These are phyloP conservation scores for Ceratobasidium theobromae DNA, from an alignment of 1,284 basidiomycete genomes.

Conservation along the genomic window DNA sequence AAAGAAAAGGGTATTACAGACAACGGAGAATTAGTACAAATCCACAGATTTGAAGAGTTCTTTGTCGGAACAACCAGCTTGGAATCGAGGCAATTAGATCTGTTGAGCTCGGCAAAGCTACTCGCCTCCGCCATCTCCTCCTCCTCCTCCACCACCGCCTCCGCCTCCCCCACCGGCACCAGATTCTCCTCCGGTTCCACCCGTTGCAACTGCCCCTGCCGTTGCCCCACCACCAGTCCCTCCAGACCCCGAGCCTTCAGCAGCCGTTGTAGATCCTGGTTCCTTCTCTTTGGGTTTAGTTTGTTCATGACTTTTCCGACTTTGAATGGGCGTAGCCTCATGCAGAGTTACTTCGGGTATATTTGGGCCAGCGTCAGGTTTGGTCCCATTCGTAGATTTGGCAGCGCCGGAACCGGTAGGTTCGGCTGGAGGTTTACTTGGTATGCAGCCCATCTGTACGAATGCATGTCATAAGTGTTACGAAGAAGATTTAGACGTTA, in stretches of 20 bases:
- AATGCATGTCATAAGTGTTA: neutral
- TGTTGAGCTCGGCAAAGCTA: no score
- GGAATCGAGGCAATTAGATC: no score
- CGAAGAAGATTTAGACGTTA: no score
- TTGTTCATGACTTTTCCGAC: constrained; percentile 13
- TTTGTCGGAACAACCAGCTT: neutral
- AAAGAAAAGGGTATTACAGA: constrained; percentile 29
- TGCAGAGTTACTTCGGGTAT: constrained; percentile 22
- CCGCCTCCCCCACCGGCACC: constrained; percentile 1
- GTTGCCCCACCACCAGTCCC: neutral
- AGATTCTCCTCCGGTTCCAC: neutral
- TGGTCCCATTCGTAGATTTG: neutral
- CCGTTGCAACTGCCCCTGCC: constrained; percentile 15
- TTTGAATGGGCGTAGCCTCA: constrained; percentile 17
- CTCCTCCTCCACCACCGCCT: constrained; percentile 10
- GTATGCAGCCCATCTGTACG: constrained; percentile 29
- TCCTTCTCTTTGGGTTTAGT: neutral
- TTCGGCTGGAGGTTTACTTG: constrained; percentile 23
- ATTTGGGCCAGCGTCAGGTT: neutral
- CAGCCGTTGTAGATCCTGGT: neutral
- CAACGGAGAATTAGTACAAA: neutral
- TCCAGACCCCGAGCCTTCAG: neutral
- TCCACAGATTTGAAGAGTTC: neutral
- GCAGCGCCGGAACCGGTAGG: neutral
- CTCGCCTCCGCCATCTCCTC: constrained; percentile 3